Conservation (phyloP, 2,329 filamentous ascomycete species). For the Cercospora sp. region DNA sequence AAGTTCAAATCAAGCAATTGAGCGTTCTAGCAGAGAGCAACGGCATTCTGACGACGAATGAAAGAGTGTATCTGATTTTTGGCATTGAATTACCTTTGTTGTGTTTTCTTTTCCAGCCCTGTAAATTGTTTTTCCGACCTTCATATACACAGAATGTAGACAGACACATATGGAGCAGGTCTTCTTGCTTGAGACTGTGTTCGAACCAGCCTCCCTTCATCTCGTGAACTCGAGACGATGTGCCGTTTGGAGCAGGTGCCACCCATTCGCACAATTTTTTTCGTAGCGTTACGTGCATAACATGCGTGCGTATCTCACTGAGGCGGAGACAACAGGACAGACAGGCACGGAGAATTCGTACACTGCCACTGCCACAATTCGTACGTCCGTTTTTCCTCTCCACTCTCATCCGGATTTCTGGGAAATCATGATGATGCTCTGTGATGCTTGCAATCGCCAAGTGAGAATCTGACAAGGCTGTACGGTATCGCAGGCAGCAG, state of each 20-base stretch:
- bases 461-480: background rate
- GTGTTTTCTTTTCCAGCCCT: background rate
- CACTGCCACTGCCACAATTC: background rate
- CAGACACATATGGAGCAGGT: background rate
- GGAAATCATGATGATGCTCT: background rate
- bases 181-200: background rate
- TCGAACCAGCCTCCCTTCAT: background rate
- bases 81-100: background rate
- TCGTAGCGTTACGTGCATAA: background rate
- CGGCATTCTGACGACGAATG: conserved; percentile 8
- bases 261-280: background rate
- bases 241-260: background rate
- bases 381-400: background rate
- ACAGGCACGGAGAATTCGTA: background rate
- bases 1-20: conserved; percentile 2
- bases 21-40: conserved; percentile 21
- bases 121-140: background rate
- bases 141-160: background rate
- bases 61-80: background rate
- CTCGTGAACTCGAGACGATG: too few species aligned
- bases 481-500: background rate
- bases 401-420: background rate
- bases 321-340: background rate
- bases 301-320: background rate
- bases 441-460: background rate